Percentiles rank a stretch among this genome's conserved stretches.
Evolutionary conservation across 2,329 filamentous ascomycete species (phyloP).

Genomic region (Fusarium anthophilum): DNA sequence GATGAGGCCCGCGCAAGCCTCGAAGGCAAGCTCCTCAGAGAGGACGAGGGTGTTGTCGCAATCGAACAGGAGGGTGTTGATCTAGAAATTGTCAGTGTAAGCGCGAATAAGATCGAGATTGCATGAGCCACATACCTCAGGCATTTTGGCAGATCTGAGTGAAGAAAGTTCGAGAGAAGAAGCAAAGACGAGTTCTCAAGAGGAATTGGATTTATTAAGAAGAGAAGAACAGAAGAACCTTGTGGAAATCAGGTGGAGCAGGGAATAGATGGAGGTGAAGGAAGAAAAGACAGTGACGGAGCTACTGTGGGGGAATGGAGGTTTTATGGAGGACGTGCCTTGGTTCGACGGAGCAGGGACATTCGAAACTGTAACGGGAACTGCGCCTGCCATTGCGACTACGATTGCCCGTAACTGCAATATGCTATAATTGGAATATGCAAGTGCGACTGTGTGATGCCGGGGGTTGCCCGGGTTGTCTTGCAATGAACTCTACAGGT

Average conservation of each 20-base stretch:
- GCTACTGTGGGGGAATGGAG: slow-evolving; percentile 26
- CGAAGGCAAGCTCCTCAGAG: slow-evolving; percentile 90
- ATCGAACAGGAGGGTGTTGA: slow-evolving; percentile 79
- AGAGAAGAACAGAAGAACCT: slow-evolving; percentile 13
- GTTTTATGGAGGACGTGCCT: slow-evolving; percentile 56
- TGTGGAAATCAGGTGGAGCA: slow-evolving; percentile 15
- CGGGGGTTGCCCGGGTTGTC: slow-evolving; percentile 6
- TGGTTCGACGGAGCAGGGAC: slow-evolving; percentile 14
- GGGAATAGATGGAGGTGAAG: slow-evolving; percentile 5
- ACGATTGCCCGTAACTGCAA: background rate
- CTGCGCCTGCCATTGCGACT: background rate
- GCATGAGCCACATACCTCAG: slow-evolving; percentile 41
- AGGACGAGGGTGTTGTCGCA: slow-evolving; percentile 93
- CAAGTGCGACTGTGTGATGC: slow-evolving; percentile 21
- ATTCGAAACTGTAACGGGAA: background rate
- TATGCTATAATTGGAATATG: slow-evolving; percentile 19
- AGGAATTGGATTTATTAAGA: slow-evolving; percentile 18
- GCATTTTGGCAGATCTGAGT: slow-evolving; percentile 44
- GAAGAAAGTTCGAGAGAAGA: background rate
- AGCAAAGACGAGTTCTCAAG: background rate
- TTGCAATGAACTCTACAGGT: background rate
- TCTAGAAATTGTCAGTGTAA: slow-evolving; percentile 46
- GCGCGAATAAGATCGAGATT: background rate
- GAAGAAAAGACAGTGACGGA: slow-evolving; percentile 13
- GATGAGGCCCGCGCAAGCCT: slow-evolving; percentile 88